Percentiles rank a stretch among this genome's conserved stretches.
Conservation (phyloP, 176 grass and related monocot genomes). For the Avena sativa region DNA sequence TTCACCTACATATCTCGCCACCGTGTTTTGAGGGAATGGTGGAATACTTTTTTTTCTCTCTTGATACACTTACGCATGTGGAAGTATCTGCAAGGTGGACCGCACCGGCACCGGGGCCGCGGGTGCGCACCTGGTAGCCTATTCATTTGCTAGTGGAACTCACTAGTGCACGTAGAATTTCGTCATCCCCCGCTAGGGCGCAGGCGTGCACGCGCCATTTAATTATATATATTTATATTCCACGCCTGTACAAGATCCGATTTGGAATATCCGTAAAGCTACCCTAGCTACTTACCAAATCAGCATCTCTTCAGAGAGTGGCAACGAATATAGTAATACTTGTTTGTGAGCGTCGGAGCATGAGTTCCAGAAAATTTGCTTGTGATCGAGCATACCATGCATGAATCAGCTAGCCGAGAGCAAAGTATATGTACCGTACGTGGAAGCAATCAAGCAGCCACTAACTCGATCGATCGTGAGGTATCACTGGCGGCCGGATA, state of each 20-base stretch:
- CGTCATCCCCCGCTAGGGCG: background rate
- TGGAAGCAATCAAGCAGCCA: background rate
- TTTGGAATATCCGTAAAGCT: background rate
- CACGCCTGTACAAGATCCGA: background rate
- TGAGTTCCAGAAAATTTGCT: background rate
- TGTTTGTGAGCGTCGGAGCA: background rate
- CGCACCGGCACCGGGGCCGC: too few relatives aligned
- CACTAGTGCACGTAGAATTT: background rate
- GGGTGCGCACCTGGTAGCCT: background rate
- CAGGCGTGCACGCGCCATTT: background rate
- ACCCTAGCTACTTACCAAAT: background rate
- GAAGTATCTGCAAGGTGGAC: too few relatives aligned
- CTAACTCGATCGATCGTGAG: constrained; percentile 11
- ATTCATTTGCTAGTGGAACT: background rate
- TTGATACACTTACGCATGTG: too few relatives aligned
- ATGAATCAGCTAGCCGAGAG: background rate
- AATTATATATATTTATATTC: background rate
- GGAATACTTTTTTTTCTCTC: too few relatives aligned
- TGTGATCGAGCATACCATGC: background rate
- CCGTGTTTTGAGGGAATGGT: too few relatives aligned
- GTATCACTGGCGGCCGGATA: background rate
- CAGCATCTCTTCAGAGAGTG: background rate
- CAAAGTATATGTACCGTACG: background rate
- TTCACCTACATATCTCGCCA: too few relatives aligned
- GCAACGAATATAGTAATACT: background rate